Percentiles rank a stretch among this genome's conserved stretches.
Conservation (phyloP, 768 basidiomycete species). For the Polyporus arcularius region DNA sequence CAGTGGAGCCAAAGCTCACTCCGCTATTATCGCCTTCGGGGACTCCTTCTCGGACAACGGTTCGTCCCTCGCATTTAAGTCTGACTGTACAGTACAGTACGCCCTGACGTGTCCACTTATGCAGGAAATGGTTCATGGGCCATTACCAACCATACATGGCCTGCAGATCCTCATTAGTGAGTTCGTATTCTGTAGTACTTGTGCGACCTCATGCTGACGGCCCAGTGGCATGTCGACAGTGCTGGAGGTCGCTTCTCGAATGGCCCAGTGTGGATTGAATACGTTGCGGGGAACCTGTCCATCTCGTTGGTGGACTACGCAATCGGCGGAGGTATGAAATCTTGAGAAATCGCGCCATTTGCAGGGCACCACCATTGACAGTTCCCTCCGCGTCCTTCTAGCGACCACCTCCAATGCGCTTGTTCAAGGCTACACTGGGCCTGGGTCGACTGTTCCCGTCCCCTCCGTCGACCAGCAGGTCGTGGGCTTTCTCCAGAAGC, state of each 20-base stretch:
- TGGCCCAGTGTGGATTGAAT: neutral
- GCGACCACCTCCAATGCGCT: neutral
- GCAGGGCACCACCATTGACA: neutral
- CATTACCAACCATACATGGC: neutral
- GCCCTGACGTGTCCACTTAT: too few species aligned
- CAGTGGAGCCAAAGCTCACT: neutral
- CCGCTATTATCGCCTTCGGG: neutral
- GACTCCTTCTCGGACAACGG: constrained; percentile 6
- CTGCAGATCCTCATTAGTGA: neutral
- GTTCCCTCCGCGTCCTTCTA: neutral
- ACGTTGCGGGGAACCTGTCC: neutral
- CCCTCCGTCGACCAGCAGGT: neutral
- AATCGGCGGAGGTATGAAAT: constrained; percentile 1
- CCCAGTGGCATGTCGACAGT: neutral
- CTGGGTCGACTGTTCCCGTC: neutral
- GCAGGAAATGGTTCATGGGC: neutral
- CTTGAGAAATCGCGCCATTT: neutral
- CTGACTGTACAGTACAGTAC: too few species aligned
- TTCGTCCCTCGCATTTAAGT: neutral
- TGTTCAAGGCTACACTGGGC: neutral
- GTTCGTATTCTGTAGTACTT: neutral
- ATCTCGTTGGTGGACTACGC: neutral
- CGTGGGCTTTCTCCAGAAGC: neutral
- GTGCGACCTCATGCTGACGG: too few species aligned
- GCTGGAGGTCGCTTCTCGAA: neutral